Base-by-base conservation (phyloP, 306 rosid genomes). In the Leucaena leucocephala region DNA sequence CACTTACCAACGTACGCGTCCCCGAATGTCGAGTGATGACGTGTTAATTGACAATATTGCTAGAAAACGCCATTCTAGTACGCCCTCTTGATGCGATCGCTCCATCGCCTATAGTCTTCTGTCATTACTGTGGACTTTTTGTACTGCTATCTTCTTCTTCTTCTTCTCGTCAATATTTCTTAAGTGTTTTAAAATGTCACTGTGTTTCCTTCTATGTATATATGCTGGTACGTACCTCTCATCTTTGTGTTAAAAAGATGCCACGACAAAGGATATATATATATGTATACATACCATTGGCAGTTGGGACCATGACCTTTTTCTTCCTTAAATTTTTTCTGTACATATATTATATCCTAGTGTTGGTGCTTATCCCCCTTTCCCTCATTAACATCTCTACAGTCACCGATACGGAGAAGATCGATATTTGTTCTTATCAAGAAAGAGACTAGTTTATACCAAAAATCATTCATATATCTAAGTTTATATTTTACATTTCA, bases 241-340 rank as follows among this genome's bases (percentile, higher is more conserved):
- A 14, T 34, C 21, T 13, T 63, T 4, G 40, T 22, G 14, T 35
- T 15, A 35, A 63, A 15, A 38, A 9, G 42, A 38, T 65, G 27
- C 46, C 45, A 16, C 46, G 27, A 38, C 70, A 6, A 1, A 42
- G 7, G 43, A 48, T 54, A 16, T 7, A 38, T 8, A n/a, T 21
- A 35, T 38, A 15, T 38, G 33, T 34, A 2, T 5, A 13, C 43
- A 12, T 35, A 14, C 17, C 40, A 61, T 61, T 33, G 40, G 67
- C 67, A 33, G 39, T 61, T 61, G 67, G 67, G 67, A 33, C n/a
- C 67, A 64, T 64, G 15, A 8, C 33, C 48, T 66, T 39, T 66
- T 17, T 66, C 71, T 39, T 66, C 48, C 14, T 16, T 66, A 39
- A 39, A 21, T 39, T 66, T 66, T 43, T 38, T 39, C 43, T 19